These are phyloP conservation scores for Vitis amurensis DNA, from an alignment of 164 flowering plant genomes.

Conservation along the genomic window DNA sequence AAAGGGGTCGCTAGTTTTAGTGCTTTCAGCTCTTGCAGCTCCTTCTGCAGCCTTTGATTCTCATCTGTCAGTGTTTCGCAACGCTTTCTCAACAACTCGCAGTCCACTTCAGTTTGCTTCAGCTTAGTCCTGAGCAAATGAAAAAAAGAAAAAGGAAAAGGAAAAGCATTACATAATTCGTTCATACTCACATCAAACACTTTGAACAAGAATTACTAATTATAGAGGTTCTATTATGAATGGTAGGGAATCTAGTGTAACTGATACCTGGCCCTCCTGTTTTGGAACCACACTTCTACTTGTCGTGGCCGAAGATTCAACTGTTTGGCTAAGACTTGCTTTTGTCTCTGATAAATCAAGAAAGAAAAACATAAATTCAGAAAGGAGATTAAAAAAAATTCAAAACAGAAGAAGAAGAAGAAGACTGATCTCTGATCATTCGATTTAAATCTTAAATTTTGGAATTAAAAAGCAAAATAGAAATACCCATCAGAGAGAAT, in stretches of 20 bases:
- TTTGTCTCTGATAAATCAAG: constrained; percentile 27
- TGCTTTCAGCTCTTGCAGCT: constrained; percentile 37
- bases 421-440: too few relatives aligned
- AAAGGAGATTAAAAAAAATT: not conserved
- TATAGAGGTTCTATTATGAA: too few relatives aligned
- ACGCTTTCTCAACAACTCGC: constrained; percentile 35
- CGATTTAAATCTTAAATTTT: not conserved
- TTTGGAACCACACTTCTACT: constrained; percentile 51
- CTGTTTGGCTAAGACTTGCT: constrained; percentile 32
- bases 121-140: constrained; percentile 37
- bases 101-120: constrained; percentile 53
- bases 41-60: constrained; percentile 40
- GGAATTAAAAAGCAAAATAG: not conserved
- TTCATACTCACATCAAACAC: not conserved
- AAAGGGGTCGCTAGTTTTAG: constrained; percentile 20
- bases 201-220: too few relatives aligned
- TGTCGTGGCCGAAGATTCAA: constrained; percentile 37
- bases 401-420: not conserved
- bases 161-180: not conserved
- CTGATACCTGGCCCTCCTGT: constrained; percentile 38
- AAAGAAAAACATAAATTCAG: not conserved
- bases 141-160: not conserved
- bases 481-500: not conserved
- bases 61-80: constrained; percentile 44
- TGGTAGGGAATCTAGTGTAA: not conserved